Evolutionary conservation across 2,329 filamentous ascomycete species (phyloP), one percentile per base, ranked within the genome.

Genomic region (Cadophora gregata): DNA sequence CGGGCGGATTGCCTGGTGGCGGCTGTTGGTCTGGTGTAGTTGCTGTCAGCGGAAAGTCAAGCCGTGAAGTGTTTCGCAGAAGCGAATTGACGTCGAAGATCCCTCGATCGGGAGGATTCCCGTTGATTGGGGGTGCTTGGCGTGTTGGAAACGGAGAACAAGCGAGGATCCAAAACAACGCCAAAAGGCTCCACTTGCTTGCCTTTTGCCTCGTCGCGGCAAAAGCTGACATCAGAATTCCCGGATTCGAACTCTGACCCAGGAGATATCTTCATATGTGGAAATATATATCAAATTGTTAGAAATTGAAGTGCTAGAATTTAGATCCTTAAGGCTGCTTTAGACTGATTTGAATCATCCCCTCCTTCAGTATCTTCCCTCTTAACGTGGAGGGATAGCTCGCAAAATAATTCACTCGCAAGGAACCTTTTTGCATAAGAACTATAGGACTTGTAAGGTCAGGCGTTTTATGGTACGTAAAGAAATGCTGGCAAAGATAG

Each of bases 11-110:
- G 19, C 42, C 10, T 21, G 36, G 7, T 47, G 42, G 9, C 7
- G 42, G 38, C 19, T 16, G 47, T 25, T 50, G 21, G 47, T 50
- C 6, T 25, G 21, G 25, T 51, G 25, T 29, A 25, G 48, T 19
- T 51, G 24, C 24, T 51, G 48, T 51, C 24, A 29, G 9, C 25
- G 48, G 48, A 51, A 51, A 27, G 48, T 51, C 25, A 51, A 51
- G 48, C 48, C 48, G 48, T 29, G 48, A 16, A 29, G 48, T 27
- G 48, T 51, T 51, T 51, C 48, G 29, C 12, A 25, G 12, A 51
- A 29, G 48, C 25, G 48, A 29, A 4, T 51, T 51, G 48, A 51
- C 25, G 48, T 51, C 48, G 48, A 51, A 29, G 48, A 51, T 51
- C 48, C 25, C 48, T 24, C 48, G 25, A 51, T 24, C 19, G 14